Percentiles rank a stretch among this genome's conserved stretches.
Evolutionary conservation across 208 protist genomes (phyloP).

Genomic region (Lotmaria passim): DNA sequence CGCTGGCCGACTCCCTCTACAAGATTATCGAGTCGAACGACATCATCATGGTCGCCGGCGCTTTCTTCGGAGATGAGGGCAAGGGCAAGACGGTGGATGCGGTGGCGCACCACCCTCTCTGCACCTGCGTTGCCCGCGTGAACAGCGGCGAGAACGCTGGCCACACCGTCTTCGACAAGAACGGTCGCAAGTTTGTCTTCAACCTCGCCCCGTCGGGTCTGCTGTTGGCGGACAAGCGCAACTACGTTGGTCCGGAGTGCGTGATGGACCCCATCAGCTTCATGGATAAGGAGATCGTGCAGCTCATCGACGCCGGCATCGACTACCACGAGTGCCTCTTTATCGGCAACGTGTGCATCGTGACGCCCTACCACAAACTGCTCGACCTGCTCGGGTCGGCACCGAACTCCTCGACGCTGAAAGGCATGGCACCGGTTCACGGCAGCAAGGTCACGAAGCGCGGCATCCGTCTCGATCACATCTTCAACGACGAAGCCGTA

Average conservation of each 20-base stretch:
- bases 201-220: constrained; percentile 90
- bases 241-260: constrained; percentile 90
- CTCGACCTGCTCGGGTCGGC: constrained; percentile 84
- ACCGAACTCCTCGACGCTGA: constrained; percentile 89
- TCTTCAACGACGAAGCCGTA: constrained; percentile 85
- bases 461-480: constrained; percentile 91
- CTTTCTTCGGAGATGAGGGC: constrained; percentile 93
- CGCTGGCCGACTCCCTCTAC: constrained; percentile 76
- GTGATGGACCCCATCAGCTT: constrained; percentile 93
- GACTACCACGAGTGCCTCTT: constrained; percentile 81
- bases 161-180: constrained; percentile 88
- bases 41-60: constrained; percentile 90
- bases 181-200: constrained; percentile 89
- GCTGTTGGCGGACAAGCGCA: constrained; percentile 71
- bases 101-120: constrained; percentile 77
- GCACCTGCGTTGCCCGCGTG: constrained; percentile 87
- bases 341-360: constrained; percentile 90
- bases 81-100: constrained; percentile 94
- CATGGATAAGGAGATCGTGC: constrained; percentile 88
- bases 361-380: constrained; percentile 93
- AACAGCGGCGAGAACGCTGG: constrained; percentile 94
- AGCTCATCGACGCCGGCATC: constrained; percentile 83
- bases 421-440: constrained; percentile 92
- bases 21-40: constrained; percentile 78
- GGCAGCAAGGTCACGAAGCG: constrained; percentile 90